Percentiles rank a stretch among this genome's conserved stretches.
Evolutionary conservation across 495 filamentous ascomycete genomes (phyloP).

Genomic region (Xanthoparmelia taractica): DNA sequence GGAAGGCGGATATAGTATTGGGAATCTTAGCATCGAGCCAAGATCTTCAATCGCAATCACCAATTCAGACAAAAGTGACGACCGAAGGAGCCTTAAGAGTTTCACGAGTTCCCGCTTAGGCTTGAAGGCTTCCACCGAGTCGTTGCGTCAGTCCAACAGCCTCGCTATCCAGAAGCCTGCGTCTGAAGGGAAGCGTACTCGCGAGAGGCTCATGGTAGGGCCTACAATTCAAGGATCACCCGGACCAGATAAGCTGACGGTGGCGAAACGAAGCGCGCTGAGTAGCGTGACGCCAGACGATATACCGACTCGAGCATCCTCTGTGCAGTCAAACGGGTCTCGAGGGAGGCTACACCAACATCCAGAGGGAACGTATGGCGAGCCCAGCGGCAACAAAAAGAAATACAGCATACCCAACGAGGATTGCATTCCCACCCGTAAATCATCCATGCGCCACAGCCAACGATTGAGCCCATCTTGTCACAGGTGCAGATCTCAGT

Average conservation of each 20-base stretch:
- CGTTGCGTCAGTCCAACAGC: constrained; percentile 35
- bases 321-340: constrained; percentile 9
- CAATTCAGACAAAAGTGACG: constrained; percentile 47
- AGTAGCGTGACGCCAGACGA: constrained; percentile 4
- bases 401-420: constrained; percentile 28
- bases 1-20: constrained; percentile 46
- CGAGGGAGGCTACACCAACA: constrained; percentile 5
- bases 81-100: constrained; percentile 43
- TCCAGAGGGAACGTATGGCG: constrained; percentile 3
- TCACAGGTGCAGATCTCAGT: constrained; percentile 11
- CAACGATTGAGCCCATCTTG: constrained; percentile 7
- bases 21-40: constrained; percentile 51
- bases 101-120: constrained; percentile 38
- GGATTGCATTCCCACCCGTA: constrained; percentile 18
- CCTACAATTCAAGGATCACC: constrained; percentile 27
- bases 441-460: constrained; percentile 24
- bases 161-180: constrained; percentile 3
- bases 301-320: constrained; percentile 11
- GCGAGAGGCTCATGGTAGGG: constrained; percentile 45
- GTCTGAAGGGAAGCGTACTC: constrained; percentile 18
- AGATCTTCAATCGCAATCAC: constrained; percentile 37
- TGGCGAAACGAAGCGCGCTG: constrained; percentile 35
- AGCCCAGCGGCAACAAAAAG: constrained; percentile 22
- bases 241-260: constrained; percentile 32
- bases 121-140: constrained; percentile 55